Evolutionary conservation across 2,329 filamentous ascomycete species (phyloP).

Genomic region (Ophiostoma montium): DNA sequence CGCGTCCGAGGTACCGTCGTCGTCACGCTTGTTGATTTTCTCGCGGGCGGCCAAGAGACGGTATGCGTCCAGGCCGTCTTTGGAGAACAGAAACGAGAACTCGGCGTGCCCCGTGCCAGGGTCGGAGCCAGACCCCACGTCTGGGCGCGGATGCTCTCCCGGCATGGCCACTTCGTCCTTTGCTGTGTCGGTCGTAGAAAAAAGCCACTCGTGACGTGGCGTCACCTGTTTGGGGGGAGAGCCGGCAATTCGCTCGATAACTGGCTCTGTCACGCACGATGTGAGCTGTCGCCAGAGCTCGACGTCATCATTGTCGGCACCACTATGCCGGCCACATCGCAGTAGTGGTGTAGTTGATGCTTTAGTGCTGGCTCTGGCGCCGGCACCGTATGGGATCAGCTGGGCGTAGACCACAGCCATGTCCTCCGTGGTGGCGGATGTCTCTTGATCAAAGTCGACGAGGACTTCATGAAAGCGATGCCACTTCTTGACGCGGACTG

Average conservation of each 20-base stretch:
- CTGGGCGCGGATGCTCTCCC: slow-evolving; percentile 15
- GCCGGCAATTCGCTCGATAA: slow-evolving; percentile 34
- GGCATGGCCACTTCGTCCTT: slow-evolving; percentile 27
- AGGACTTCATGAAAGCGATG: slow-evolving; percentile 41
- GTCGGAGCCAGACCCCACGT: neutral
- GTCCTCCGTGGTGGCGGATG: slow-evolving; percentile 27
- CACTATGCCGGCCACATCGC: neutral
- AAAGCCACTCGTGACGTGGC: slow-evolving; percentile 28
- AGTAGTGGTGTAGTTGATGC: neutral
- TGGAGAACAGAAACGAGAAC: slow-evolving; percentile 34
- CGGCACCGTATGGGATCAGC: slow-evolving; percentile 29
- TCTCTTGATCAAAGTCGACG: slow-evolving; percentile 32
- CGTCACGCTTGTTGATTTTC: neutral
- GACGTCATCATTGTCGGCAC: slow-evolving; percentile 1
- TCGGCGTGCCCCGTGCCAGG: slow-evolving; percentile 20
- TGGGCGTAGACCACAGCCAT: slow-evolving; percentile 25
- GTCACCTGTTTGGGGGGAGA: slow-evolving; percentile 9
- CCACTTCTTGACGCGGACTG: slow-evolving; percentile 38
- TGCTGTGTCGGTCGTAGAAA: slow-evolving; percentile 40
- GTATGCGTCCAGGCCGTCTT: slow-evolving; percentile 28
- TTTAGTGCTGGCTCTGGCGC: neutral
- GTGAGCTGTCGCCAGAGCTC: slow-evolving; percentile 40
- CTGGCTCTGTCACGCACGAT: slow-evolving; percentile 27
- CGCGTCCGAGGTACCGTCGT: neutral
- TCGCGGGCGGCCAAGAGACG: slow-evolving; percentile 15